Percentiles rank a stretch among this genome's conserved stretches.
These are phyloP conservation scores for Geotrichum klebahnii DNA, from an alignment of 1,139 yeast genomes.

Conservation along the genomic window DNA sequence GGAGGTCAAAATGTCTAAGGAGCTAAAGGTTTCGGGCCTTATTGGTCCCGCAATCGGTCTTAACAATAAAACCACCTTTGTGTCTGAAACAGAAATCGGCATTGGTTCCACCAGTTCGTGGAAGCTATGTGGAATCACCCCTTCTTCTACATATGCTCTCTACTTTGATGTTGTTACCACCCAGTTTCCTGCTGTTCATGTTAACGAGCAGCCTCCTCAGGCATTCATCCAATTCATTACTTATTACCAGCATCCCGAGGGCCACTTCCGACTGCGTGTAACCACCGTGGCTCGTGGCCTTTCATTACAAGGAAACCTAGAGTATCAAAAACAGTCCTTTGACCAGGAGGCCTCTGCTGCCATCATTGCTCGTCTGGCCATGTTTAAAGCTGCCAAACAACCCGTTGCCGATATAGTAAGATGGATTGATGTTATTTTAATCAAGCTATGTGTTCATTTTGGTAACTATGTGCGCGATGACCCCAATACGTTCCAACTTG, in stretches of 20 bases:
- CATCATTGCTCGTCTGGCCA: constrained; percentile 88
- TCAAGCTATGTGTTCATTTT: constrained; percentile 70
- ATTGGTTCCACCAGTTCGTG: constrained; percentile 88
- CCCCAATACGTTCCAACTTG: constrained; percentile 62
- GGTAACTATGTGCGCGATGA: constrained; percentile 71
- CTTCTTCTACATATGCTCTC: constrained; percentile 81
- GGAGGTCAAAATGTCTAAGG: constrained; percentile 84
- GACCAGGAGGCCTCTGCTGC: constrained; percentile 99
- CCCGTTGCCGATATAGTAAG: constrained; percentile 68
- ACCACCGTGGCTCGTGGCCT: constrained; percentile 73
- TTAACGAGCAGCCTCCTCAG: constrained; percentile 81
- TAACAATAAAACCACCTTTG: constrained; percentile 50
- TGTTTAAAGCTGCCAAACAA: constrained; percentile 61
- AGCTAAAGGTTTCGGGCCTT: constrained; percentile 83
- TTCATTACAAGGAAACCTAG: constrained; percentile 51
- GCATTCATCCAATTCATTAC: constrained; percentile 64
- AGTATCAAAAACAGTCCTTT: constrained; percentile 45
- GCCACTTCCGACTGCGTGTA: constrained; percentile 76
- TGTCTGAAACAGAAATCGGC: constrained; percentile 91
- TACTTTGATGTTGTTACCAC: constrained; percentile 68
- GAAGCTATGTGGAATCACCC: constrained; percentile 79
- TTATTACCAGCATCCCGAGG: constrained; percentile 62
- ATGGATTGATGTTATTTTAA: constrained; percentile 71
- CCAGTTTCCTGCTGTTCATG: constrained; percentile 47
- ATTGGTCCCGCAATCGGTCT: constrained; percentile 89